Conservation (phyloP, 169 alveolate genomes). For the Eimeria tenella region DNA sequence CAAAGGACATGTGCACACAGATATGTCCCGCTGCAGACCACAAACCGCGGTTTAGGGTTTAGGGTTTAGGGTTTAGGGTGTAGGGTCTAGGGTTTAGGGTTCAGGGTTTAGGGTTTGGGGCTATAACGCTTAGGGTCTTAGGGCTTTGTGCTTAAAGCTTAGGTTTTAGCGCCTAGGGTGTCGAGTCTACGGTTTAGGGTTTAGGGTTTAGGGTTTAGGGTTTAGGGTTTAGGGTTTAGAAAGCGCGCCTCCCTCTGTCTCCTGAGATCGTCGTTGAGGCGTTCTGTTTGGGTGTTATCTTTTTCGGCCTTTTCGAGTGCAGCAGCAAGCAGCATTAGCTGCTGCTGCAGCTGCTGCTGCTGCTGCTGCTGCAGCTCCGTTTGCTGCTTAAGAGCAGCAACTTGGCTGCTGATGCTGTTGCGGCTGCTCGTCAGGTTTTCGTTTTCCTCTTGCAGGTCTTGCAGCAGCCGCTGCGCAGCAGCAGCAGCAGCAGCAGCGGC, state of each 20-base stretch:
- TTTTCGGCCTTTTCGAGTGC: neutral
- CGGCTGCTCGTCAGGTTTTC: neutral
- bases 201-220: constrained; percentile 11
- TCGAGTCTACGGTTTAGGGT: neutral
- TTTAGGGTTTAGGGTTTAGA: neutral
- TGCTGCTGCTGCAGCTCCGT: neutral
- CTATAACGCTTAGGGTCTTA: too few relatives aligned
- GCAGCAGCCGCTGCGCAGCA: constrained; percentile 5
- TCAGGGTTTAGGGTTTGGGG: too few relatives aligned
- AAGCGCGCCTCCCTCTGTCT: constrained; percentile 22
- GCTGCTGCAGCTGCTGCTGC: neutral
- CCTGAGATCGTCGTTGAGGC: neutral
- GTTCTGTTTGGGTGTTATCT: constrained; percentile 21
- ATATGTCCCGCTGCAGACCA: too few relatives aligned
- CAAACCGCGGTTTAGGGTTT: too few relatives aligned
- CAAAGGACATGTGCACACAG: too few relatives aligned
- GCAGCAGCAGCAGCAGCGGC: too few relatives aligned
- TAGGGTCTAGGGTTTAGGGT: neutral
- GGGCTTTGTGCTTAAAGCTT: too few relatives aligned
- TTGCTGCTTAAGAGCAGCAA: neutral
- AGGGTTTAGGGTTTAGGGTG: too few relatives aligned
- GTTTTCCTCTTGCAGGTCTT: constrained; percentile 42
- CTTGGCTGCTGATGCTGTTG: neutral
- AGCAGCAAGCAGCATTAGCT: neutral
- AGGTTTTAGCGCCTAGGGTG: too few relatives aligned